phyloP scores from a whole-genome alignment of 805 yeast species.

The Candida cerambycidarum region DNA sequence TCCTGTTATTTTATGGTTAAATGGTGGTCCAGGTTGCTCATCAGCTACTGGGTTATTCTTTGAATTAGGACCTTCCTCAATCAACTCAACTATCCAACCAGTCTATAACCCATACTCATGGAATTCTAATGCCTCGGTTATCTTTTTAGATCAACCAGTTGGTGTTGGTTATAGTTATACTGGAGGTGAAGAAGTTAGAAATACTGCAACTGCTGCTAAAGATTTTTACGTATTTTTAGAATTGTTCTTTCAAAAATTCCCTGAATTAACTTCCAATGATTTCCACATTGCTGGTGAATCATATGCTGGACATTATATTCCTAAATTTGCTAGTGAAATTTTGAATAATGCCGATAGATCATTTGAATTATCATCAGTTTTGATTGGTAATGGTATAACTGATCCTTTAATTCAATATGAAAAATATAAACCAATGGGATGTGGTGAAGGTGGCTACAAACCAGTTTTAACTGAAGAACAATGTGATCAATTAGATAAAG shows the following conservation, averaged over 20 bases:
- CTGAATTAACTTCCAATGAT: constrained; percentile 55
- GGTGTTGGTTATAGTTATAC: constrained; percentile 91
- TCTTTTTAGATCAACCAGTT: constrained; percentile 92
- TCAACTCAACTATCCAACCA: constrained; percentile 67
- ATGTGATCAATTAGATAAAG: constrained; percentile 36
- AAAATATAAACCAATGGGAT: constrained; percentile 45
- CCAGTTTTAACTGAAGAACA: constrained; percentile 33
- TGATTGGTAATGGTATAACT: constrained; percentile 47
- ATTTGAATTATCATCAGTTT: constrained; percentile 37
- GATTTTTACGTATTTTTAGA: constrained; percentile 85
- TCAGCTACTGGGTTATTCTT: constrained; percentile 87
- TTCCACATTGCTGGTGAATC: constrained; percentile 94
- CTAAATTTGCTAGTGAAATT: constrained; percentile 82
- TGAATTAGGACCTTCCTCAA: constrained; percentile 86
- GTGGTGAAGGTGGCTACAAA: constrained; percentile 45
- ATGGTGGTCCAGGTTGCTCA: constrained; percentile 97
- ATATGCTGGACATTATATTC: constrained; percentile 93
- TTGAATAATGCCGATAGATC: constrained; percentile 58
- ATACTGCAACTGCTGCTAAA: constrained; percentile 78
- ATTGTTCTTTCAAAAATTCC: constrained; percentile 80
- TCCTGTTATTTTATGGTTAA: constrained; percentile 88
- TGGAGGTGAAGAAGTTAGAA: constrained; percentile 53
- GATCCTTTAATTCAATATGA: constrained; percentile 42
- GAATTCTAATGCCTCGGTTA: constrained; percentile 88
- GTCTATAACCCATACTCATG: constrained; percentile 80